Evolutionary conservation across 2,329 filamentous ascomycete genomes (phyloP).

Genomic region (Alternaria longipes): DNA sequence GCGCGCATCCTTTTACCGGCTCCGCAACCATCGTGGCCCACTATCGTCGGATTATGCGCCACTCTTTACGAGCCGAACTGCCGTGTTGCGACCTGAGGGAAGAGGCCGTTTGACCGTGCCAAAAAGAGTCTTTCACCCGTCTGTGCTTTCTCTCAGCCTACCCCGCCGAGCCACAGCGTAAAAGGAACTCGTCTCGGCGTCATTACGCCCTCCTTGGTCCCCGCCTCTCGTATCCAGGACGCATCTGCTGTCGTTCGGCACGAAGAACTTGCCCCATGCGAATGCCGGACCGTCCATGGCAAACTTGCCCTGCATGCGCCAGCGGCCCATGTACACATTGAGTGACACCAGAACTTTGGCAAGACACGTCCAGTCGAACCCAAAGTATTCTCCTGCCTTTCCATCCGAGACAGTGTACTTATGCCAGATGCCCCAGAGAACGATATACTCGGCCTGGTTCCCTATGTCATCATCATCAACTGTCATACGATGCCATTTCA

Average conservation of each 20-base stretch:
- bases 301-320: conserved; percentile 36
- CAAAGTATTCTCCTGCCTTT: conserved; percentile 31
- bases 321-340: conserved; percentile 43
- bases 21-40: conserved; percentile 5
- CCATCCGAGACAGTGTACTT: conserved; percentile 17
- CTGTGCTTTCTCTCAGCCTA: conserved; percentile 1
- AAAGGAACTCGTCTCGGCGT: not conserved
- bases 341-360: conserved; percentile 38
- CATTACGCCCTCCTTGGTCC: not conserved
- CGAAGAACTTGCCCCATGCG: conserved; percentile 35
- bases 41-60: conserved; percentile 6
- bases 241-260: conserved; percentile 14
- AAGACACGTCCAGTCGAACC: conserved; percentile 29
- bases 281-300: conserved; percentile 33
- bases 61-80: conserved; percentile 15
- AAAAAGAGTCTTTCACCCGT: conserved; percentile 3
- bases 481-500: conserved; percentile 37
- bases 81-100: conserved; percentile 10
- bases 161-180: not conserved
- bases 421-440: conserved; percentile 32
- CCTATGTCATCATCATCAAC: conserved; percentile 15
- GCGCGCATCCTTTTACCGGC: not conserved
- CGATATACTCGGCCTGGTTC: conserved; percentile 19
- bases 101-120: conserved; percentile 10
- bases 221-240: conserved; percentile 7